These are phyloP conservation scores for Pseudogymnoascus sp. DNA, from an alignment of 2,329 filamentous ascomycete genomes.

Conservation along the genomic window DNA sequence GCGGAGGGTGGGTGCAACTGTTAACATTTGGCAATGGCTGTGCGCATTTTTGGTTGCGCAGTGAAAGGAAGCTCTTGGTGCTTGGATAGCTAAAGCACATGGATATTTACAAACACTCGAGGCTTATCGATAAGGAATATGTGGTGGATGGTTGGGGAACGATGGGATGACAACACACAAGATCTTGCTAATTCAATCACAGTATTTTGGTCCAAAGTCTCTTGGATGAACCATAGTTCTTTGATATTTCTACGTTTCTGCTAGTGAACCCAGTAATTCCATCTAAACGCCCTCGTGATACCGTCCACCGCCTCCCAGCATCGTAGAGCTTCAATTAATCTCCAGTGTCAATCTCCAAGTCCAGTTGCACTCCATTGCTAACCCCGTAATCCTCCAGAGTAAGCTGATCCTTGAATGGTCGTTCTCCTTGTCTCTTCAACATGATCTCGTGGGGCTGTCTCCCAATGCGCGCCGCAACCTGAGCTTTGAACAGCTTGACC, in stretches of 20 bases:
- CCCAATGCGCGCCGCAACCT: conserved; percentile 83
- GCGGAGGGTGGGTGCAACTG: conserved; percentile 49
- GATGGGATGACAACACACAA: background rate
- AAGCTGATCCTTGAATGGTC: conserved; percentile 87
- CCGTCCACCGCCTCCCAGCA: background rate
- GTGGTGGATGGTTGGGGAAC: background rate
- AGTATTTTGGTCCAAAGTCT: background rate
- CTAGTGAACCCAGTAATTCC: background rate
- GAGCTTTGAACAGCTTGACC: conserved; percentile 79
- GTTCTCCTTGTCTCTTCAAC: conserved; percentile 81
- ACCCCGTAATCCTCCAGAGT: conserved; percentile 90
- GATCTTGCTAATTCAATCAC: background rate
- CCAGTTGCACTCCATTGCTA: conserved; percentile 64
- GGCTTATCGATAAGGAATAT: conserved; percentile 11
- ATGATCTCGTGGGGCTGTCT: conserved; percentile 86
- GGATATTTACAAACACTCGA: conserved; percentile 4
- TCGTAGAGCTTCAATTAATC: conserved; percentile 18
- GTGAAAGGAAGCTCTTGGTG: conserved; percentile 6
- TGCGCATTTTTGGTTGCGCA: conserved; percentile 7
- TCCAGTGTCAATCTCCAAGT: conserved; percentile 30
- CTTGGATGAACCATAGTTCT: background rate
- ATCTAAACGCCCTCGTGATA: conserved; percentile 1
- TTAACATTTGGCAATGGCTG: conserved; percentile 44
- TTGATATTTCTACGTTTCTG: background rate
- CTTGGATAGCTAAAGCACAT: background rate